Base-by-base conservation (phyloP, 768 basidiomycete species). In the Lactarius hatsudake region DNA sequence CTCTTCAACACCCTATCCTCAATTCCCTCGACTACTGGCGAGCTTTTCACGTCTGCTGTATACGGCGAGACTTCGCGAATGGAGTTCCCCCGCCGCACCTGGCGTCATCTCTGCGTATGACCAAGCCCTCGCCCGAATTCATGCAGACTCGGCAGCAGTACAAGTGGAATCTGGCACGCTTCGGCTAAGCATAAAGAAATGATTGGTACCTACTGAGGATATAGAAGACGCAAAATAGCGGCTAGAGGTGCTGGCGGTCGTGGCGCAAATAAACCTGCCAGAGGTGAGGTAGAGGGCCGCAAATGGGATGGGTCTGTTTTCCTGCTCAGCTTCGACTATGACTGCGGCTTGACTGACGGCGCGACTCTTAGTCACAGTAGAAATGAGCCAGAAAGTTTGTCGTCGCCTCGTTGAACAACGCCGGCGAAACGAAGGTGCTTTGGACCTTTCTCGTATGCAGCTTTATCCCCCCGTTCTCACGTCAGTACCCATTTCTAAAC, bases 201-300 rank as follows among this genome's bases (percentile, higher is more conserved):
- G 51, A 59, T 62, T 38, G 64, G 63, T 63, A 15, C 34, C 62
- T 23, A 20, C 62, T 8, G 70, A 62, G 30, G 61, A 75, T 42
- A 66, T 70, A 61, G 69, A 75, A 32, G 74, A 67, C 45, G 72
- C 74, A 61, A 78, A 81, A 72, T 84, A 82, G 74, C 59, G 38
- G 58, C 73, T 87, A 54, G 73, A 80, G 23, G 83, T 90, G 64
- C 73, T 96, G 55, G 87, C 93, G 69, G 82, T 96, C 10, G 91
- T 94, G 78, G 88, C 89, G 65, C 83, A 89, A 74, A 79, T 92
- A 36, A 96, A 98, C 76, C 78, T 94, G n/a, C 96, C 95, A 0
- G 82, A 87, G 62, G 85, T 89, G 40, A 79, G 94, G 73, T 92
- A 91, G 89, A 84, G 81, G 69, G 90, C 91, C 68, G 80, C 81